Evolutionary conservation across 257 asterid genomes (phyloP).

Genomic region (Penstemon eatonii): DNA sequence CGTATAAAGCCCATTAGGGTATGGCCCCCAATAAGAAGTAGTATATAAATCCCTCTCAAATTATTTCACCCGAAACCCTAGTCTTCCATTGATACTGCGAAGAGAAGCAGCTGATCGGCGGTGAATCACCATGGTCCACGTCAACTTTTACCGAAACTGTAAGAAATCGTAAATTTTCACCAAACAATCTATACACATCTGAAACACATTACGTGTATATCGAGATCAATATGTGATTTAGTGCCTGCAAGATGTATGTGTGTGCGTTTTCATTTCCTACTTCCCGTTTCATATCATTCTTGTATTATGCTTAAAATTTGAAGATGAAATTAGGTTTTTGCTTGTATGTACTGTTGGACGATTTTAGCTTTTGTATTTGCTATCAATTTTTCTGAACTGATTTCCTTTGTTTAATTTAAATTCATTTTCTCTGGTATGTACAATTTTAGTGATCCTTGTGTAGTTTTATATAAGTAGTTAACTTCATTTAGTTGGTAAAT

Average conservation of each 20-base stretch:
- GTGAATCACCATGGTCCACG: conserved; percentile 50
- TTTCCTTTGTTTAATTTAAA: no score
- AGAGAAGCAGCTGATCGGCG: conserved; percentile 28
- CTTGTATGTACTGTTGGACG: no score
- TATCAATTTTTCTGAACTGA: no score
- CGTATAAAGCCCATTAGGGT: conserved; percentile 35
- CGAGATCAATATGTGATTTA: background rate
- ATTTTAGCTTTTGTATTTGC: no score
- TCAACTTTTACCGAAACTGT: conserved; percentile 55
- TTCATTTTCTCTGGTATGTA: no score
- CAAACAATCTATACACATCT: background rate
- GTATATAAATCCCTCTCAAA: conserved; percentile 15
- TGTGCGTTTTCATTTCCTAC: background rate
- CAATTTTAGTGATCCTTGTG: no score
- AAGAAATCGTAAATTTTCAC: conserved; percentile 24
- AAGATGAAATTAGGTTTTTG: no score
- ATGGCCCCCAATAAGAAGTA: conserved; percentile 7
- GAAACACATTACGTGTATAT: background rate
- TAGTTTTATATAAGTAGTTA: no score
- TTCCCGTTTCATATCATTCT: no score
- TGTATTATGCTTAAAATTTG: no score
- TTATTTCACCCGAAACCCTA: conserved; percentile 23
- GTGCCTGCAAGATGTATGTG: background rate
- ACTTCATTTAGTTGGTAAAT: background rate
- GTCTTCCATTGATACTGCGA: conserved; percentile 21